Evolutionary conservation across 2,329 filamentous ascomycete species (phyloP), one percentile per base, ranked within the genome.

Genomic region (Fonsecaea pedrosoi): DNA sequence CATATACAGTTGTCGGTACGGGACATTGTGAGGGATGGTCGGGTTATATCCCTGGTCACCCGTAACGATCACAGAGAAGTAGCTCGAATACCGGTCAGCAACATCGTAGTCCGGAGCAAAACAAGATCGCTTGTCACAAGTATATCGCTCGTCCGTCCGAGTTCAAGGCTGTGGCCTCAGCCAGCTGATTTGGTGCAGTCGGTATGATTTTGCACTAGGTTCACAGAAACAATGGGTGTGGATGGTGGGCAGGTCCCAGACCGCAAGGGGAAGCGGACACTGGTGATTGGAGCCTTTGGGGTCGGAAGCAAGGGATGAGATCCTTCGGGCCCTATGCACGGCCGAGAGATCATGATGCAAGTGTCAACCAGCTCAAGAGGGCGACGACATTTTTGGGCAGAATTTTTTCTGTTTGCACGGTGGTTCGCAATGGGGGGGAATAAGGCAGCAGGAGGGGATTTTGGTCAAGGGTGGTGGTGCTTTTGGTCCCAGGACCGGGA

Each of bases 361-460:
- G 30, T 38, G 18, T 45, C 38, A 40, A 66, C 60, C 60, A 53
- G 62, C 42, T 61, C 60, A 61, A n/a, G 37, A 57, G 53, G 34
- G 50, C 61, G 60, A 65, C 59, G 48, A 54, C 38, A 65, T 61
- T 38, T 53, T 60, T 25, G 64, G 64, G 59, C 42, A 59, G 34
- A 25, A 55, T 53, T 21, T 34, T 42, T 21, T 42, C 18, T 25
- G 5, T 45, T 45, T 6, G n/a, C 37, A 45, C 56, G 12, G 48
- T 66, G 65, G 65, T 68, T 60, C 65, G 68, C 65, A 67, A 6
- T 65, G 62, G 61, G 61, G 38, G 53, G 57, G 57, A 54, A 67
- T 32, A 60, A 70, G 68, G 68, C 68, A 64, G 48, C 64, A 38
- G 38, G 63, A 50, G 45, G 68, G 65, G 68, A 70, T 64, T 68